phyloP scores from a whole-genome alignment of 2,329 filamentous ascomycete species.

The Fusarium subglutinans region DNA sequence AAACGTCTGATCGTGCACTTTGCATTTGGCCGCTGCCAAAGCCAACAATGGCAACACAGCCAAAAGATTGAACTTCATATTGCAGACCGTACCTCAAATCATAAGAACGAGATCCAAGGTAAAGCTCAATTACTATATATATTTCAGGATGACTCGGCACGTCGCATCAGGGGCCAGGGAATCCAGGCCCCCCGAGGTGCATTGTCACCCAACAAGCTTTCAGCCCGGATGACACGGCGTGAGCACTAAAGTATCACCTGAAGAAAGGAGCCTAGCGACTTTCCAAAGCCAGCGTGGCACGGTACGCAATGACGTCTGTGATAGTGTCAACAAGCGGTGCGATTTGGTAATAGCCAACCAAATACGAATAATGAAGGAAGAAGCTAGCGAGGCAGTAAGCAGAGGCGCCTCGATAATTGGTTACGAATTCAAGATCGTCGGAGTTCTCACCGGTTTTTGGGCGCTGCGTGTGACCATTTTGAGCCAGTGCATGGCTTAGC shows the following conservation, averaged over 20 bases:
- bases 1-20: conserved; percentile 12
- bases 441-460: neutral
- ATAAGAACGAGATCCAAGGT: neutral
- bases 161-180: neutral
- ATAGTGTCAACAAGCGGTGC: neutral
- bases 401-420: neutral
- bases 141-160: neutral
- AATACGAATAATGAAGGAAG: neutral
- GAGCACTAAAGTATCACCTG: conserved; percentile 15
- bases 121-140: neutral
- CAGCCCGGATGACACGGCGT: neutral
- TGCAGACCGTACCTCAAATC: neutral
- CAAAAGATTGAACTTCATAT: neutral
- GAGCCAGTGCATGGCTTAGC: neutral
- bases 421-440: neutral
- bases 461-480: neutral
- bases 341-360: neutral
- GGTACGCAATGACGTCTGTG: neutral
- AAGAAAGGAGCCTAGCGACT: neutral
- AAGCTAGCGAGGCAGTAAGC: neutral
- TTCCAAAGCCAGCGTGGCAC: neutral
- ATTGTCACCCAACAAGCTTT: conserved; percentile 14
- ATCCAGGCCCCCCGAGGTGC: neutral
- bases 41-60: conserved; percentile 14
- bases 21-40: neutral